phyloP scores from a whole-genome alignment of 1,284 basidiomycete genomes.

The Fomes fomentarius region DNA sequence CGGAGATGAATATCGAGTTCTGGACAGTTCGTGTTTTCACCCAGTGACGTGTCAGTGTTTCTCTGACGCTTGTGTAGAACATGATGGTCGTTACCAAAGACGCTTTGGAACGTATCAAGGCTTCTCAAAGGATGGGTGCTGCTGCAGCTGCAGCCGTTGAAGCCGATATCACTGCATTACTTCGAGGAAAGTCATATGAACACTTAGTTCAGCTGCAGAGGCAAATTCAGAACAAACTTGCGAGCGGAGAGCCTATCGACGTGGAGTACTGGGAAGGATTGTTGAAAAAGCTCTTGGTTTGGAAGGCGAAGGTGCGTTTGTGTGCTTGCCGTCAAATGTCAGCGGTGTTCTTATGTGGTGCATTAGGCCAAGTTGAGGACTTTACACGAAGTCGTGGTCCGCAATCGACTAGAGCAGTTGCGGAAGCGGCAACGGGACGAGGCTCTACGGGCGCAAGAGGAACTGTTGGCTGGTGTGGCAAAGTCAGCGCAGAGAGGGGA shows the following conservation, averaged over 20 bases:
- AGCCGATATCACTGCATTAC: slow-evolving; percentile 71
- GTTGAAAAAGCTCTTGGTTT: slow-evolving; percentile 91
- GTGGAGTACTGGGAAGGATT: slow-evolving; percentile 98
- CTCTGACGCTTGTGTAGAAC: slow-evolving; percentile 52
- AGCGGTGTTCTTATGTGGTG: not conserved
- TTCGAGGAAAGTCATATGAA: slow-evolving; percentile 82
- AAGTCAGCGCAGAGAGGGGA: slow-evolving; percentile 53
- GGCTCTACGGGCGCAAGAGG: slow-evolving; percentile 89
- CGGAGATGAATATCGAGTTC: slow-evolving; percentile 89
- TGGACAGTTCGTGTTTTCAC: slow-evolving; percentile 79
- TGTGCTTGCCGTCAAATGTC: not conserved
- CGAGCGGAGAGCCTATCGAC: slow-evolving; percentile 93
- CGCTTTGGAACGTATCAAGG: slow-evolving; percentile 78
- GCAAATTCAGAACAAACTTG: slow-evolving; percentile 87
- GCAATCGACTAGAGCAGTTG: slow-evolving; percentile 94
- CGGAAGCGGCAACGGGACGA: slow-evolving; percentile 95
- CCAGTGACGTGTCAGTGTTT: slow-evolving; percentile 1
- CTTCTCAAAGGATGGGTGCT: slow-evolving; percentile 58
- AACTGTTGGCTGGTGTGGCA: slow-evolving; percentile 82
- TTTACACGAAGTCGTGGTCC: slow-evolving; percentile 94
- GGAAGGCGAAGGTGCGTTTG: slow-evolving; percentile 88
- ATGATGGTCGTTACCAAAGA: slow-evolving; percentile 98
- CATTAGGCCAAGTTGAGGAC: slow-evolving; percentile 84
- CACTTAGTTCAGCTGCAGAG: slow-evolving; percentile 85
- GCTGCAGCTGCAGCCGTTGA: slow-evolving; percentile 81